These are phyloP conservation scores for Ceratocystis diversiconidia DNA, from an alignment of 2,329 filamentous ascomycete species.

Conservation along the genomic window DNA sequence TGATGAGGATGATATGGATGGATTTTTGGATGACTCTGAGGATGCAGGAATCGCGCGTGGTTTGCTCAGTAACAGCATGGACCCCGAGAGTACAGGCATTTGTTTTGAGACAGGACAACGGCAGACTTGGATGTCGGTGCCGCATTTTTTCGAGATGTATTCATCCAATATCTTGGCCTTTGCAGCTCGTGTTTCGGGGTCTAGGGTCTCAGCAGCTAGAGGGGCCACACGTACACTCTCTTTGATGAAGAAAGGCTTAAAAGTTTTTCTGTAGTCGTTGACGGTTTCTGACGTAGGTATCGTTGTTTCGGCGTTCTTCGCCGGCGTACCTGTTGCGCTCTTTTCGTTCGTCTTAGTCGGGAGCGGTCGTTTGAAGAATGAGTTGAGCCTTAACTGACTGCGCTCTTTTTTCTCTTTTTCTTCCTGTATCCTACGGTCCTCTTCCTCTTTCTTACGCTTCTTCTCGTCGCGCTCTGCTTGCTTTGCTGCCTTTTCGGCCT, in stretches of 20 bases:
- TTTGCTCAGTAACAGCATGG: conserved; percentile 52
- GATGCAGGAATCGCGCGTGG: conserved; percentile 43
- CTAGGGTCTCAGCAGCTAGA: conserved; percentile 38
- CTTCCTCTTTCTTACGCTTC: conserved; percentile 38
- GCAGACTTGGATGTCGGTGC: conserved; percentile 33
- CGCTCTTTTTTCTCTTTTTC: conserved; percentile 38
- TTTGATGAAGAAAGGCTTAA: conserved; percentile 70
- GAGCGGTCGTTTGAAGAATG: conserved; percentile 32
- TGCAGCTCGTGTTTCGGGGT: conserved; percentile 39
- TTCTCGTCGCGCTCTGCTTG: conserved; percentile 33
- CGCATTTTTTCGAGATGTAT: conserved; percentile 28
- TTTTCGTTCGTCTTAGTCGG: conserved; percentile 29
- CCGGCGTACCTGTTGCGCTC: conserved; percentile 11
- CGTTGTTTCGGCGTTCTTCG: conserved; percentile 23
- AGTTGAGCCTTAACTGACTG: conserved; percentile 33
- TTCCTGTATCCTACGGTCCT: conserved; percentile 27
- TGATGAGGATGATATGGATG: conserved; percentile 75
- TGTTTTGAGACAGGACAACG: conserved; percentile 58
- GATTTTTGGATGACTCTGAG: conserved; percentile 78
- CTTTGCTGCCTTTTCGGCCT: conserved; percentile 29
- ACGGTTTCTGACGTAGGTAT: conserved; percentile 11
- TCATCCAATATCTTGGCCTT: conserved; percentile 41
- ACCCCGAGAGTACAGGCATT: conserved; percentile 65
- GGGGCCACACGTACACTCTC: conserved; percentile 58
- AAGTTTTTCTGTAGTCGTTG: conserved; percentile 52